Evolutionary conservation across 768 basidiomycete species (phyloP).

Genomic region (Tricholoma bakamatsutake): DNA sequence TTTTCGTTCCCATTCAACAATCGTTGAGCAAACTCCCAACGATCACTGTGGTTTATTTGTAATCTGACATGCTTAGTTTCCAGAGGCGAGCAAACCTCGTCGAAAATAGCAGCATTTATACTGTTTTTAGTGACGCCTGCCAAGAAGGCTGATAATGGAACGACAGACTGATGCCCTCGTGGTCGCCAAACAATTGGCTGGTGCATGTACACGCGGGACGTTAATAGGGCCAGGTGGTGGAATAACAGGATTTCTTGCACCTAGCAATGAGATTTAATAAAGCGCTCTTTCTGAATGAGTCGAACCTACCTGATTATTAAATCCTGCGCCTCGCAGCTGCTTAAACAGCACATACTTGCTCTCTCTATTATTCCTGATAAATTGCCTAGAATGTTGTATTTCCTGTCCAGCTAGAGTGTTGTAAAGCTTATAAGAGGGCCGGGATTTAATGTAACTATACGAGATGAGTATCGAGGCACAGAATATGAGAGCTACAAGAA

Average conservation of each 20-base stretch:
- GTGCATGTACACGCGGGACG: slow-evolving; percentile 36
- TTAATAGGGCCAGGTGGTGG: slow-evolving; percentile 37
- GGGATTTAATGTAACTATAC: slow-evolving; percentile 28
- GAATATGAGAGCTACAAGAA: slow-evolving; percentile 9
- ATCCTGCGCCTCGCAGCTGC: slow-evolving; percentile 43
- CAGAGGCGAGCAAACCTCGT: slow-evolving; percentile 34
- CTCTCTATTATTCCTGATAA: slow-evolving; percentile 20
- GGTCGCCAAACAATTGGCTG: slow-evolving; percentile 42
- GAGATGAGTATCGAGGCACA: slow-evolving; percentile 15
- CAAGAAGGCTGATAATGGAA: slow-evolving; percentile 40
- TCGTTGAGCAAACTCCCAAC: slow-evolving; percentile 33
- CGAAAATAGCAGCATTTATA: slow-evolving; percentile 29
- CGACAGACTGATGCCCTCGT: slow-evolving; percentile 31
- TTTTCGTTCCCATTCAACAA: slow-evolving; percentile 27
- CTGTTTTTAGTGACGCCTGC: slow-evolving; percentile 32
- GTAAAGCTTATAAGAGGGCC: slow-evolving; percentile 37
- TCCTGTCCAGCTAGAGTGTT: slow-evolving; percentile 24
- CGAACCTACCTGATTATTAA: slow-evolving; percentile 40
- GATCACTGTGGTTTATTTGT: slow-evolving; percentile 15
- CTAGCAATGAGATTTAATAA: slow-evolving; percentile 14
- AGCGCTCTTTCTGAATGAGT: neutral
- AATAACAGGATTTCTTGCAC: slow-evolving; percentile 41
- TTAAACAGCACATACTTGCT: slow-evolving; percentile 37
- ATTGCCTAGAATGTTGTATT: slow-evolving; percentile 20
- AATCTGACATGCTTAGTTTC: slow-evolving; percentile 31